A percentile compares a stretch with the other conserved stretches of the same genome.
phyloP scores from a whole-genome alignment of 257 asterid genomes.

The Osmanthus fragrans region DNA sequence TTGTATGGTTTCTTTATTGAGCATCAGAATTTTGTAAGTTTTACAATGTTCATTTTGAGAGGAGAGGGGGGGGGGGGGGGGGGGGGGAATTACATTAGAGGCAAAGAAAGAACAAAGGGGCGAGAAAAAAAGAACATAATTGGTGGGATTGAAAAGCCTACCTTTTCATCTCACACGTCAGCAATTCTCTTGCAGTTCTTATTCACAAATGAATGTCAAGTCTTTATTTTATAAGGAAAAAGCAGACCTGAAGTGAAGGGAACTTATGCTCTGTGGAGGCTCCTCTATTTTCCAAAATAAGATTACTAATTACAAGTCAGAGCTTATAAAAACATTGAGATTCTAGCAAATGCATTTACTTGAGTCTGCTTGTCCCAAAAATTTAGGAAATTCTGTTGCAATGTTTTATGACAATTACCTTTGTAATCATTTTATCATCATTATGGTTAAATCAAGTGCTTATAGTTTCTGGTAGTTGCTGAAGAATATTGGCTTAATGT shows the following conservation, averaged over 20 bases:
- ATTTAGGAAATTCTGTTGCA: background rate
- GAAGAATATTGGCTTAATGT: background rate
- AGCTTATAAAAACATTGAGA: background rate
- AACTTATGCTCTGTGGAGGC: background rate
- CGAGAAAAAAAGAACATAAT: background rate
- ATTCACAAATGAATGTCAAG: background rate
- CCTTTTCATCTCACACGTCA: background rate
- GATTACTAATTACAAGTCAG: background rate
- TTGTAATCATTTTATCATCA: background rate
- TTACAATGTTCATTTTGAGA: background rate
- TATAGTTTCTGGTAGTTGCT: conserved; percentile 11
- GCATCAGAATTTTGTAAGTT: background rate
- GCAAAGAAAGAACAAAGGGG: background rate
- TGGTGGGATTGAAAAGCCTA: background rate
- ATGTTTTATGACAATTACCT: background rate
- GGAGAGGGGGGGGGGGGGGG: background rate
- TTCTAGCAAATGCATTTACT: background rate
- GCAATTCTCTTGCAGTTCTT: background rate
- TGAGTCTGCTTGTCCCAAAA: background rate
- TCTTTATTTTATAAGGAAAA: background rate
- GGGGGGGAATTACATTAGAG: background rate
- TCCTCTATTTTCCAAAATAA: background rate
- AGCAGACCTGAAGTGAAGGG: background rate
- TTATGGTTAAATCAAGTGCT: background rate
- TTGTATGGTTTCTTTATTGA: conserved; percentile 27